Conservation (phyloP, 495 filamentous ascomycete genomes). For the Trichoderma reesei region DNA sequence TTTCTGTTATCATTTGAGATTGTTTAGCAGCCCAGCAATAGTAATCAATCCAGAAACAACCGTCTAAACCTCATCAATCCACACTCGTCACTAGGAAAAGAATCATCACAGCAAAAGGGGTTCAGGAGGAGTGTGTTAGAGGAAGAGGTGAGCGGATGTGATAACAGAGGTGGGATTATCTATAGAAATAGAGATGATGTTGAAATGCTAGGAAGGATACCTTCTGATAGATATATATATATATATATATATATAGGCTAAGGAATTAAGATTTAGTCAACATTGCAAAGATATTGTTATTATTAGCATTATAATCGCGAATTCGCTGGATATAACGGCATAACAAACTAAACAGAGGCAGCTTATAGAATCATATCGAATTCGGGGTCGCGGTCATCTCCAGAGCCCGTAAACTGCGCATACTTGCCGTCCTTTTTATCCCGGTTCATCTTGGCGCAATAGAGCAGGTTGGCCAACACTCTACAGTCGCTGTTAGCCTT, state of each 20-base stretch:
- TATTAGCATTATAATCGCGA: too few relatives aligned
- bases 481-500: background rate
- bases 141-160: too few relatives aligned
- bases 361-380: constrained; percentile 53
- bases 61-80: constrained; percentile 41
- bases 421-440: constrained; percentile 57
- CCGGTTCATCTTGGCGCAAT: constrained; percentile 55
- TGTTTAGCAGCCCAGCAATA: constrained; percentile 65
- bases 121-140: too few relatives aligned
- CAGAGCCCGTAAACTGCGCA: constrained; percentile 44
- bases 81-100: constrained; percentile 11
- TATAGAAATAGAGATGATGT: too few relatives aligned
- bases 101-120: background rate
- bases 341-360: background rate
- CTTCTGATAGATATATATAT: too few relatives aligned
- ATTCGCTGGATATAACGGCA: too few relatives aligned
- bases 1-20: constrained; percentile 16
- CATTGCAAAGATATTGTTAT: too few relatives aligned
- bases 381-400: constrained; percentile 56
- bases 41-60: constrained; percentile 49
- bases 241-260: too few relatives aligned
- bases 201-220: too few relatives aligned
- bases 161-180: too few relatives aligned
- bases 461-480: constrained; percentile 58
- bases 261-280: too few relatives aligned